Evolutionary conservation across 139 green algal species (phyloP).

Genomic region (Dunaliella primolecta): DNA sequence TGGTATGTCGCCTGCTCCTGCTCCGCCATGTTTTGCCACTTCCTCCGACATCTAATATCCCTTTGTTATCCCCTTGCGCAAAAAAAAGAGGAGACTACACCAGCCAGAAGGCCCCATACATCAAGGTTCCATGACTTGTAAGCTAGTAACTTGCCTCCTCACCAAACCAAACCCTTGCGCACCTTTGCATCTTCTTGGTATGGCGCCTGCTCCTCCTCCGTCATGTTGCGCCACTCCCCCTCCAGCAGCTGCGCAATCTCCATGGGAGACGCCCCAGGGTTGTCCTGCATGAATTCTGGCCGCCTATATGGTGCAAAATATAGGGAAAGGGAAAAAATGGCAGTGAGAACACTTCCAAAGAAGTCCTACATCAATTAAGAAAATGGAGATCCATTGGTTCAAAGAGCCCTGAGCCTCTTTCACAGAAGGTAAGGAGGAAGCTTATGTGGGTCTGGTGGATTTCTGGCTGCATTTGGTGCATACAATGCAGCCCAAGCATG

Average conservation of each 20-base stretch:
- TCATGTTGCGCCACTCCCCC: constrained; percentile 4
- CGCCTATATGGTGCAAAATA: background rate
- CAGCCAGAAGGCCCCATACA: too few relatives aligned
- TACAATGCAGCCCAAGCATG: too few relatives aligned
- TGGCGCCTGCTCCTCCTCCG: background rate
- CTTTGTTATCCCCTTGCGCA: background rate
- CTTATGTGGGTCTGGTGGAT: too few relatives aligned
- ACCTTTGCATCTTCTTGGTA: background rate
- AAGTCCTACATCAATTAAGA: too few relatives aligned
- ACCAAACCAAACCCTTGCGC: background rate
- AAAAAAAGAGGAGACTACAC: background rate
- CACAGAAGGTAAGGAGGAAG: too few relatives aligned
- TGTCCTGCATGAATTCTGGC: background rate
- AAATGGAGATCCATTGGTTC: too few relatives aligned
- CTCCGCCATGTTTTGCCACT: background rate
- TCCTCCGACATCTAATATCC: too few relatives aligned
- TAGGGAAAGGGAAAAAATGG: background rate
- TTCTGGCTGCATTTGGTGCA: too few relatives aligned
- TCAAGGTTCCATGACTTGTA: too few relatives aligned
- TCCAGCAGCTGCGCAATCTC: constrained; percentile 4
- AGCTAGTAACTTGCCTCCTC: background rate
- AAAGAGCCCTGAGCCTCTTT: too few relatives aligned
- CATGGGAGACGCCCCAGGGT: background rate
- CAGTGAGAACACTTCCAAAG: background rate
- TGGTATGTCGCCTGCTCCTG: background rate